Evolutionary conservation across 129 eudicot species (phyloP).

Genomic region (Rutidosis leptorrhynchoides): DNA sequence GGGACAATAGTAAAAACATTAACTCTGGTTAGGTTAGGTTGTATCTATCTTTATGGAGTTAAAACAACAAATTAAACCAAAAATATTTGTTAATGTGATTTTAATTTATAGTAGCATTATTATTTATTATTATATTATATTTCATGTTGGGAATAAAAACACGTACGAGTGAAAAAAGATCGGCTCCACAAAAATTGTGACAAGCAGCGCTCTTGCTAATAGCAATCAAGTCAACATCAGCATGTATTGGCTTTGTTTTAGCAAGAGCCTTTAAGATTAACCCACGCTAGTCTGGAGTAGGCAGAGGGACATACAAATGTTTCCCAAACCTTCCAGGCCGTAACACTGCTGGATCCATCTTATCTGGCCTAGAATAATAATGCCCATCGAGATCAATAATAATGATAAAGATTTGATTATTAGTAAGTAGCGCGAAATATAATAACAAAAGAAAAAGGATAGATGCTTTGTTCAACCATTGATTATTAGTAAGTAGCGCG

Average conservation of each 20-base stretch:
- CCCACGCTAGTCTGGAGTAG: constrained; percentile 80
- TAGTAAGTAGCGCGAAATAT: no score
- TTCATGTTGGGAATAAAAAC: background rate
- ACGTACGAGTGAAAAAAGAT: constrained; percentile 74
- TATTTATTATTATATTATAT: no score
- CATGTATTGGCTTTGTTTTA: constrained; percentile 57
- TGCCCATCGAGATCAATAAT: no score
- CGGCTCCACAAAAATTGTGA: constrained; percentile 79
- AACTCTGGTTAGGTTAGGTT: no score
- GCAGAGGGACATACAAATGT: constrained; percentile 71
- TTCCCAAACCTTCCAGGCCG: constrained; percentile 87
- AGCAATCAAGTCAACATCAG: constrained; percentile 55
- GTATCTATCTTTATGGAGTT: background rate
- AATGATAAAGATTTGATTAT: background rate
- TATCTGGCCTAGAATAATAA: constrained; percentile 83
- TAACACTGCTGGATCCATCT: constrained; percentile 69
- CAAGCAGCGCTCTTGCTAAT: constrained; percentile 56
- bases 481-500: background rate
- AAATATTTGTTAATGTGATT: background rate
- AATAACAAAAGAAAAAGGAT: no score
- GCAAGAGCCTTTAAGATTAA: constrained; percentile 72
- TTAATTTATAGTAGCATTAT: constrained; percentile 5
- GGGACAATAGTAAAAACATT: background rate
- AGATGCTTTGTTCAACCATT: no score
- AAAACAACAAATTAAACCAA: no score